Evolutionary conservation across 495 filamentous ascomycete genomes (phyloP).

Genomic region (Tuber calosporum): DNA sequence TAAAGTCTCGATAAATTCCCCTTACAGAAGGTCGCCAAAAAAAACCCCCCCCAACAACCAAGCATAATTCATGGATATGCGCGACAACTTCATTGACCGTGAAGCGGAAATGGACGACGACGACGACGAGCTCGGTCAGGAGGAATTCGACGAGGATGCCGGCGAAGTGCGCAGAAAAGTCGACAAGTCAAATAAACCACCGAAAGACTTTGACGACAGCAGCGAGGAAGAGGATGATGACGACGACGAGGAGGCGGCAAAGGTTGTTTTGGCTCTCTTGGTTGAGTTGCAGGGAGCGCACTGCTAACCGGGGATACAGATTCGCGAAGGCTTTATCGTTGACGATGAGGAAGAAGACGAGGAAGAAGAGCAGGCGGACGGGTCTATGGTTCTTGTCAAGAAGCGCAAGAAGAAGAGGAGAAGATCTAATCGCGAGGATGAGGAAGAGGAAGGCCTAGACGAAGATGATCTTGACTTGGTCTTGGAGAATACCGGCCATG

Average conservation of each 20-base stretch:
- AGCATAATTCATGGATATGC: conserved; percentile 56
- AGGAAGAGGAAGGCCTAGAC: conserved; percentile 79
- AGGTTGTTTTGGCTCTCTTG: conserved; percentile 41
- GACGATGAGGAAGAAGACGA: conserved; percentile 67
- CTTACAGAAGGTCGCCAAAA: background rate
- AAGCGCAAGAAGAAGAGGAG: conserved; percentile 57
- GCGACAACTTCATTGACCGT: conserved; percentile 64
- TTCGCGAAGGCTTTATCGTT: conserved; percentile 92
- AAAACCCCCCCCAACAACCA: background rate
- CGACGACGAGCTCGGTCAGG: conserved; percentile 66
- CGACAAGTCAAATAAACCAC: conserved; percentile 43
- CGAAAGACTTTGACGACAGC: conserved; percentile 62
- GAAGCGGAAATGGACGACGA: conserved; percentile 81
- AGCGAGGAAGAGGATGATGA: conserved; percentile 96
- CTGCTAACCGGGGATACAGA: conserved; percentile 47
- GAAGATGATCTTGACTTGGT: conserved; percentile 96
- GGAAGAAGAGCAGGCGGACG: conserved; percentile 50
- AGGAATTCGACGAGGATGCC: conserved; percentile 74
- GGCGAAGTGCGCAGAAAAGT: conserved; percentile 54
- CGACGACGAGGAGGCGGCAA: conserved; percentile 71
- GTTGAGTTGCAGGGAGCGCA: conserved; percentile 17
- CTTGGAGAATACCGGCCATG: conserved; percentile 40
- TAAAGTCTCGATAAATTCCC: background rate
- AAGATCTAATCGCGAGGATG: conserved; percentile 61
- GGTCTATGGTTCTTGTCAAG: conserved; percentile 35